A percentile compares a stretch with the other conserved stretches of the same genome.
phyloP scores from a whole-genome alignment of 2,329 filamentous ascomycete genomes.

The Sclerotinia glacialis region DNA sequence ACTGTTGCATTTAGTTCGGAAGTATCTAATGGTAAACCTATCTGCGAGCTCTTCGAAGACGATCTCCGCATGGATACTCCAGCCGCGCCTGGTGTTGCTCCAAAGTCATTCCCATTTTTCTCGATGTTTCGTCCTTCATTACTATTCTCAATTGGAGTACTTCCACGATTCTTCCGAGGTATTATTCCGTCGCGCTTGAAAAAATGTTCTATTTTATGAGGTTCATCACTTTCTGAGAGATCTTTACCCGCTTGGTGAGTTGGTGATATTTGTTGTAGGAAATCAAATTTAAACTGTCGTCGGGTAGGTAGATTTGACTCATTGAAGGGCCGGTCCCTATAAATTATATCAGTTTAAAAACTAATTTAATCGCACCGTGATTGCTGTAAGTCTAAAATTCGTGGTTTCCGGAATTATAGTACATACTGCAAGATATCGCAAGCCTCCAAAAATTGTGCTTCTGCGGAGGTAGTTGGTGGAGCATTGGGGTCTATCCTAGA shows the following conservation, averaged over 20 bases:
- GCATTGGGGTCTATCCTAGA: conserved; percentile 57
- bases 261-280: conserved; percentile 43
- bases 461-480: conserved; percentile 50
- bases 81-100: conserved; percentile 19
- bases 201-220: conserved; percentile 29
- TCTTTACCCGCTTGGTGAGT: conserved; percentile 32
- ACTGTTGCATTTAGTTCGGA: conserved; percentile 31
- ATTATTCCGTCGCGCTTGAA: conserved; percentile 32
- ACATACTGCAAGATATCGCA: conserved; percentile 61
- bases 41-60: conserved; percentile 38
- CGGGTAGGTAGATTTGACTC: conserved; percentile 53
- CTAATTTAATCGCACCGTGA: neutral
- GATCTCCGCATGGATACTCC: conserved; percentile 31
- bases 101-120: conserved; percentile 23
- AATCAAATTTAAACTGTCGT: conserved; percentile 47
- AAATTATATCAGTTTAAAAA: conserved; percentile 32
- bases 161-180: conserved; percentile 32
- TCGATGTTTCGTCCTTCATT: conserved; percentile 27
- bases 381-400: neutral
- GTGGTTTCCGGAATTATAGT: neutral
- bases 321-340: conserved; percentile 50
- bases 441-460: conserved; percentile 55
- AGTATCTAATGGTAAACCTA: conserved; percentile 32
- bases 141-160: conserved; percentile 30
- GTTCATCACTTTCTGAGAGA: conserved; percentile 24